These are phyloP conservation scores for Quercus wislizeni DNA, from an alignment of 306 rosid genomes.

Conservation along the genomic window DNA sequence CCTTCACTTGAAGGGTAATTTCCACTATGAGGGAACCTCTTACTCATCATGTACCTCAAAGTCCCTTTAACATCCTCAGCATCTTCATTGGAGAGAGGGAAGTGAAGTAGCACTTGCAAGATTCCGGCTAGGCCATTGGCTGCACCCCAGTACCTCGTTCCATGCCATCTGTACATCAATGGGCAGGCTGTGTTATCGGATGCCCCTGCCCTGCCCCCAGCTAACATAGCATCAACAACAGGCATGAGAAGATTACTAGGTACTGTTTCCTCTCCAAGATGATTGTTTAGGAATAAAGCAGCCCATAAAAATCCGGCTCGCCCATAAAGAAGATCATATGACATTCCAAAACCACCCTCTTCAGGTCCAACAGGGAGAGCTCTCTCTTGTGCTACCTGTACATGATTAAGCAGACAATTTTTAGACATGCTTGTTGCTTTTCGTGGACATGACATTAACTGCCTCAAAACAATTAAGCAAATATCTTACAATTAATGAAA, in stretches of 20 bases:
- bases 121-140: conserved; percentile 90
- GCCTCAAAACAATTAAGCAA: neutral
- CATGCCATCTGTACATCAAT: conserved; percentile 91
- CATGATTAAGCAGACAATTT: conserved; percentile 2
- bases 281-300: conserved; percentile 65
- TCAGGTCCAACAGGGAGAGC: conserved; percentile 86
- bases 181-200: conserved; percentile 74
- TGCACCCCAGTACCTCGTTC: conserved; percentile 87
- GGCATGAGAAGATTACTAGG: conserved; percentile 60
- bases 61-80: conserved; percentile 78
- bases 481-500: neutral
- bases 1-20: conserved; percentile 97
- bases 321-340: conserved; percentile 86
- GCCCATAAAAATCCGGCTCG: conserved; percentile 89
- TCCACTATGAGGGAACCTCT: conserved; percentile 76
- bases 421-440: neutral
- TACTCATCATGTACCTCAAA: conserved; percentile 72
- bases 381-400: conserved; percentile 69
- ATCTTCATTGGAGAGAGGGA: conserved; percentile 58
- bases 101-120: conserved; percentile 74
- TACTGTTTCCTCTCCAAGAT: conserved; percentile 53
- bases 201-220: conserved; percentile 93
- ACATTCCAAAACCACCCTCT: conserved; percentile 99
- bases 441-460: neutral
- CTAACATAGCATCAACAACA: conserved; percentile 64